Percentiles rank a stretch among this genome's conserved stretches.
Evolutionary conservation across 495 filamentous ascomycete species (phyloP).

Genomic region (Aspergillus affinis): DNA sequence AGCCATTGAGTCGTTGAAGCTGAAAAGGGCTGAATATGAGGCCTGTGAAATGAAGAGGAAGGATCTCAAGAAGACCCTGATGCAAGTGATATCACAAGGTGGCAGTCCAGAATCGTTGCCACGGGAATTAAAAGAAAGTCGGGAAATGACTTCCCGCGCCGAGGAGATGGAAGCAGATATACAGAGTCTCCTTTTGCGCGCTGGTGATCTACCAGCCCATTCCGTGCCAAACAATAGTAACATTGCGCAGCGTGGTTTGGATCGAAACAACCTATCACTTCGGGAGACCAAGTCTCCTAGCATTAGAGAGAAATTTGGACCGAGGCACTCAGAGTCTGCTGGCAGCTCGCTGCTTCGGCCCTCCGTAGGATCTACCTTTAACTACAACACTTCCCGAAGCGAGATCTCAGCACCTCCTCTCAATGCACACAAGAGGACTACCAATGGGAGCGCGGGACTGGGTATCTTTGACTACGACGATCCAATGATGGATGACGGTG

Average conservation of each 20-base stretch:
- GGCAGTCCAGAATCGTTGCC: slow-evolving; percentile 34
- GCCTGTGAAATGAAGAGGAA: slow-evolving; percentile 29
- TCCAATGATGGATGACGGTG: slow-evolving; percentile 20
- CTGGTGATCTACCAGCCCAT: slow-evolving; percentile 17
- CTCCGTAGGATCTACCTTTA: slow-evolving; percentile 6
- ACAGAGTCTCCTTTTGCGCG: slow-evolving; percentile 26
- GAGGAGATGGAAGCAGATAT: slow-evolving; percentile 36
- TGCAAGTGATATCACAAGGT: slow-evolving; percentile 37
- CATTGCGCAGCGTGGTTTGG: not conserved
- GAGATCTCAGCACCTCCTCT: slow-evolving; percentile 12
- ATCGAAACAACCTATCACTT: slow-evolving; percentile 1
- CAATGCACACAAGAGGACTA: slow-evolving; percentile 4
- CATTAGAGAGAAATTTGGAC: not conserved
- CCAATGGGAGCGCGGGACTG: slow-evolving; percentile 6
- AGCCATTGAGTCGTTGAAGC: slow-evolving; percentile 35
- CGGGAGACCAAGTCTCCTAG: not conserved
- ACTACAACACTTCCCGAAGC: slow-evolving; percentile 3
- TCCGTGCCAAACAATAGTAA: slow-evolving; percentile 12
- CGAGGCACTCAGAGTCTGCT: not conserved
- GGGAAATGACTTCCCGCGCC: slow-evolving; percentile 34
- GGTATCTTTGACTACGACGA: slow-evolving; percentile 23
- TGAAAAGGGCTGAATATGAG: slow-evolving; percentile 26
- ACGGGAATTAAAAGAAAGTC: slow-evolving; percentile 37
- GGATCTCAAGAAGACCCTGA: slow-evolving; percentile 33
- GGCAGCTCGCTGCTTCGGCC: not conserved